Percentiles rank a stretch among this genome's conserved stretches.
Conservation (phyloP, 345 rosid species). For the Gossypium thurberi region DNA sequence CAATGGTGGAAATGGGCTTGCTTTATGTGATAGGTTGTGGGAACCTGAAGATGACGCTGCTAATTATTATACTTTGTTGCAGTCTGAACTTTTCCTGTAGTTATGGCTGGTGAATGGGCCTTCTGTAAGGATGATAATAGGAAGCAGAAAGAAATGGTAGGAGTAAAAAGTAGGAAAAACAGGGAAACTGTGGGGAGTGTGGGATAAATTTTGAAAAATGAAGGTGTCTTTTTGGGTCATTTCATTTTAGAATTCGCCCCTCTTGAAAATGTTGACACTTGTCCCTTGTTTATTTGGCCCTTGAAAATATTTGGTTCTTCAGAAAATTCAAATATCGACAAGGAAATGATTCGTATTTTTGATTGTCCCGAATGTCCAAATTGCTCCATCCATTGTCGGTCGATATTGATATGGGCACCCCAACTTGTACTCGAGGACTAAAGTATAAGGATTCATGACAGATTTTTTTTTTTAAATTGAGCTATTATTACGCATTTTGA, state of each 20-base stretch:
- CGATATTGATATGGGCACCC: neutral
- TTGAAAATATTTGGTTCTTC: neutral
- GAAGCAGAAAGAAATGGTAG: conserved; percentile 1
- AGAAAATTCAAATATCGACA: conserved; percentile 6
- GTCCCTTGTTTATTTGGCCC: neutral
- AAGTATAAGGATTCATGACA: too few species aligned
- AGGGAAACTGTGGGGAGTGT: neutral
- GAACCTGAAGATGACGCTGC: conserved; percentile 72
- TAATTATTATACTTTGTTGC: conserved; percentile 51
- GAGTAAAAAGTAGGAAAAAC: conserved; percentile 10
- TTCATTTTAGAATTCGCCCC: conserved; percentile 13
- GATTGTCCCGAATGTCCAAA: neutral
- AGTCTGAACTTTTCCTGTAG: conserved; percentile 44
- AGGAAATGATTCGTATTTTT: neutral
- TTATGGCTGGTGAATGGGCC: neutral
- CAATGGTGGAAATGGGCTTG: conserved; percentile 30
- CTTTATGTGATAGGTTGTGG: conserved; percentile 54
- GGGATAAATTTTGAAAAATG: conserved; percentile 7
- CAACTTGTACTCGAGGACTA: too few species aligned
- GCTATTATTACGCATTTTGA: too few species aligned
- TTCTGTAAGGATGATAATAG: neutral
- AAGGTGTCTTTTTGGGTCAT: conserved; percentile 7
- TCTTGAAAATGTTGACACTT: neutral
- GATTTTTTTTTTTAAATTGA: too few species aligned
- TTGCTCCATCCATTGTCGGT: neutral